These are phyloP conservation scores for Solanum lycopersicoides DNA, from an alignment of 257 asterid species.

Conservation along the genomic window DNA sequence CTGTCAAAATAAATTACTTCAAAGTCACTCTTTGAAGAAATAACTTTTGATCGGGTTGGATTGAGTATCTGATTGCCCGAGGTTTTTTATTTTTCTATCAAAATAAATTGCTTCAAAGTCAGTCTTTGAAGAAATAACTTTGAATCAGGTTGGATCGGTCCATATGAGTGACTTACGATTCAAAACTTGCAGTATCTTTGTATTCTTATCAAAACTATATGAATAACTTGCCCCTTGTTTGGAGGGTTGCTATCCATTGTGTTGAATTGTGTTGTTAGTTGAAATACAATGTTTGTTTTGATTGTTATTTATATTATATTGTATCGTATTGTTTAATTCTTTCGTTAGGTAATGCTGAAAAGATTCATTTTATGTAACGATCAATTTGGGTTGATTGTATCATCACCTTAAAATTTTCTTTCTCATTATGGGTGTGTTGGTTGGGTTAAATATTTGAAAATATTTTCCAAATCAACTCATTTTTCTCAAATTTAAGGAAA, in stretches of 20 bases:
- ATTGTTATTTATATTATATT: not conserved
- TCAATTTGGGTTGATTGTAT: too few species aligned
- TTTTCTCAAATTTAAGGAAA: too few species aligned
- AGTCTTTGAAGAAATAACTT: too few species aligned
- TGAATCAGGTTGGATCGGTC: not conserved
- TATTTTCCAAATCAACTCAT: too few species aligned
- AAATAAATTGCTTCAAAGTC: too few species aligned
- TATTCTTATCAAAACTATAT: not conserved
- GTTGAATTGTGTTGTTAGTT: not conserved
- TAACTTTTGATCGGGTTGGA: not conserved
- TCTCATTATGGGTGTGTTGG: too few species aligned
- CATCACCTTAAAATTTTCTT: not conserved
- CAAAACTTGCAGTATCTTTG: not conserved
- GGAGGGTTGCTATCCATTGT: not conserved
- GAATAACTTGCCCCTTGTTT: not conserved
- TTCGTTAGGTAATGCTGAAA: not conserved
- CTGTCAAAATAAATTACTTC: not conserved
- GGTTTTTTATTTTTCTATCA: too few species aligned
- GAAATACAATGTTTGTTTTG: too few species aligned
- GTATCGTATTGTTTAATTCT: too few species aligned
- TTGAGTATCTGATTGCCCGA: not conserved
- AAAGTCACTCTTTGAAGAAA: not conserved
- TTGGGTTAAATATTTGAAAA: too few species aligned
- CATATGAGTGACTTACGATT: too few species aligned
- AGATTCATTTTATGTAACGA: not conserved